Percentiles rank a stretch among this genome's conserved stretches.
phyloP scores from a whole-genome alignment of 2,329 filamentous ascomycete genomes.

The Paecilomyces formosus region DNA sequence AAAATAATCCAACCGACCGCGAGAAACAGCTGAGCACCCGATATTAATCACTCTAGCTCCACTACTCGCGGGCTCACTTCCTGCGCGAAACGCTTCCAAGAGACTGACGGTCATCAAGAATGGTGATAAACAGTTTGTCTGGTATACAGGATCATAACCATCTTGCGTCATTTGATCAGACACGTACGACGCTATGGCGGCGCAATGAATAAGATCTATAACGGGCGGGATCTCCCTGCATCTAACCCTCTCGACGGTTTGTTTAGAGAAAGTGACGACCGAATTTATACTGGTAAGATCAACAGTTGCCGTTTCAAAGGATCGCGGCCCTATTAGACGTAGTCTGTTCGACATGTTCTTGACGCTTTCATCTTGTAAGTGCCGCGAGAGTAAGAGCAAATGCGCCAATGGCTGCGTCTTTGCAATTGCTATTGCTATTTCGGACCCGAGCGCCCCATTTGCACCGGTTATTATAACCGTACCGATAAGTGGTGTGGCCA shows the following conservation, averaged over 20 bases:
- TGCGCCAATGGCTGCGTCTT: slow-evolving; percentile 29
- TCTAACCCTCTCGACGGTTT: slow-evolving; percentile 25
- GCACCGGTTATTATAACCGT: slow-evolving; percentile 31
- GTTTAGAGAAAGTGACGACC: slow-evolving; percentile 20
- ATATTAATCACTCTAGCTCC: slow-evolving; percentile 29
- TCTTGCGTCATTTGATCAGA: slow-evolving; percentile 22
- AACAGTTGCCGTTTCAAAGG: slow-evolving; percentile 22
- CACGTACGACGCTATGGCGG: slow-evolving; percentile 25
- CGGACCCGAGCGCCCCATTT: slow-evolving; percentile 27
- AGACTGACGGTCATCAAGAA: slow-evolving; percentile 28
- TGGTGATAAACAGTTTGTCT: slow-evolving; percentile 29
- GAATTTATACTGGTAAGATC: slow-evolving; percentile 26
- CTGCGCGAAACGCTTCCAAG: slow-evolving; percentile 28
- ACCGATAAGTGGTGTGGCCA: slow-evolving; percentile 27
- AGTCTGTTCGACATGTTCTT: slow-evolving; percentile 19
- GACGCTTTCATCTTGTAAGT: slow-evolving; percentile 22
- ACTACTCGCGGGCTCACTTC: slow-evolving; percentile 20
- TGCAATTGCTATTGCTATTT: slow-evolving; percentile 27
- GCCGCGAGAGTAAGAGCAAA: slow-evolving; percentile 22
- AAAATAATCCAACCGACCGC: slow-evolving; percentile 26
- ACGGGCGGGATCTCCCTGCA: slow-evolving; percentile 28
- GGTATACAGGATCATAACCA: slow-evolving; percentile 29
- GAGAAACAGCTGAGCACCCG: slow-evolving; percentile 24
- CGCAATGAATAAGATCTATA: slow-evolving; percentile 24
- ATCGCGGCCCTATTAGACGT: slow-evolving; percentile 25